These are phyloP conservation scores for Cyclospora cayetanensis DNA, from an alignment of 169 alveolate genomes.

Conservation along the genomic window DNA sequence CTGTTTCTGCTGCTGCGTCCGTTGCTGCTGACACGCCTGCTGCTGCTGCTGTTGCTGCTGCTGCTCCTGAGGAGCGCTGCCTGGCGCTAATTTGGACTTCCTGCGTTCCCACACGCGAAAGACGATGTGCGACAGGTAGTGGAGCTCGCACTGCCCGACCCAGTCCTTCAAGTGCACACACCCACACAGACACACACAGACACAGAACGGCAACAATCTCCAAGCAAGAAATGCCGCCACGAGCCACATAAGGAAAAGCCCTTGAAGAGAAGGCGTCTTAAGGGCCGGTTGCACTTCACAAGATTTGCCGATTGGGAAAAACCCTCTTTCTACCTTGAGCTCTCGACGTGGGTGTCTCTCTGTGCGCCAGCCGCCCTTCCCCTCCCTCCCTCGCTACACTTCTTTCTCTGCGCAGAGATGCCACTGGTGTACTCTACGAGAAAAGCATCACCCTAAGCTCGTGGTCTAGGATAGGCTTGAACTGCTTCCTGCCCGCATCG, in stretches of 20 bases:
- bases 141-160: conserved; percentile 64
- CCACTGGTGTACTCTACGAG: no score
- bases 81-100: neutral
- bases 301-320: no score
- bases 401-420: no score
- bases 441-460: neutral
- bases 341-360: no score
- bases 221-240: neutral
- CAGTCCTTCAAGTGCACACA: conserved; percentile 12
- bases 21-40: neutral
- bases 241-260: neutral
- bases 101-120: conserved; percentile 70
- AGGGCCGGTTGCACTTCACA: neutral
- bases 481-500: neutral
- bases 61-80: neutral
- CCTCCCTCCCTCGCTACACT: no score
- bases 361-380: no score
- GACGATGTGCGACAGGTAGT: conserved; percentile 72
- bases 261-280: neutral
- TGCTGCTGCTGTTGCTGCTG: neutral
- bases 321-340: no score
- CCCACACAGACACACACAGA: neutral
- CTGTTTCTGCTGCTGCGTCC: neutral
- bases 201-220: neutral
- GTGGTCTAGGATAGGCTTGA: neutral